phyloP scores from a whole-genome alignment of 129 eudicot genomes.

The Centaurea solstitialis region DNA sequence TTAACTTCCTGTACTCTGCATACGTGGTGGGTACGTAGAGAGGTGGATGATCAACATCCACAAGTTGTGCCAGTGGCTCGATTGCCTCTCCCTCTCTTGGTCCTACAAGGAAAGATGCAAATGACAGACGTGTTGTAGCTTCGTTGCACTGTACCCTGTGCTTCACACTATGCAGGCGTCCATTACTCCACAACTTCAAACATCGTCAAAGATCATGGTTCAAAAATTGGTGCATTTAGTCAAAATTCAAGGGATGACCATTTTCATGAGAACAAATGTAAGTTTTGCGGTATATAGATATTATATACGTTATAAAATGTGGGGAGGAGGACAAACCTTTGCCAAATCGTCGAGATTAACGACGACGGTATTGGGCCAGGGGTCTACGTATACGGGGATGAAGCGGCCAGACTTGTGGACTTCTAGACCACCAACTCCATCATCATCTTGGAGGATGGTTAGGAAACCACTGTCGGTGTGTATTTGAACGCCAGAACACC shows the following conservation, averaged over 20 bases:
- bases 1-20: constrained; percentile 29
- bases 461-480: no score
- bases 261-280: no score
- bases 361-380: constrained; percentile 51
- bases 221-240: no score
- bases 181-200: constrained; percentile 65
- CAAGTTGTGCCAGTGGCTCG: constrained; percentile 46
- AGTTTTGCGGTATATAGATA: neutral
- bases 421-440: constrained; percentile 71
- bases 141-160: constrained; percentile 55
- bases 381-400: constrained; percentile 51
- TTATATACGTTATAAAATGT: no score
- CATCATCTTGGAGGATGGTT: no score
- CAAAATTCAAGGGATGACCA: no score
- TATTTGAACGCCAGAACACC: no score
- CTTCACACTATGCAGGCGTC: constrained; percentile 49
- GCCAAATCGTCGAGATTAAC: constrained; percentile 65
- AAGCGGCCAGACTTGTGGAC: constrained; percentile 42
- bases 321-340: constrained; percentile 38
- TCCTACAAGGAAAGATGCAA: constrained; percentile 62
- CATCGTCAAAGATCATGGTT: no score
- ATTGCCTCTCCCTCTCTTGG: constrained; percentile 52
- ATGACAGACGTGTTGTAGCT: constrained; percentile 47
- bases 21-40: constrained; percentile 15
- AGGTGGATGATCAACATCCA: constrained; percentile 26